These are phyloP conservation scores for Trichomonas gallinae DNA, from an alignment of 208 protist species.

Conservation along the genomic window DNA sequence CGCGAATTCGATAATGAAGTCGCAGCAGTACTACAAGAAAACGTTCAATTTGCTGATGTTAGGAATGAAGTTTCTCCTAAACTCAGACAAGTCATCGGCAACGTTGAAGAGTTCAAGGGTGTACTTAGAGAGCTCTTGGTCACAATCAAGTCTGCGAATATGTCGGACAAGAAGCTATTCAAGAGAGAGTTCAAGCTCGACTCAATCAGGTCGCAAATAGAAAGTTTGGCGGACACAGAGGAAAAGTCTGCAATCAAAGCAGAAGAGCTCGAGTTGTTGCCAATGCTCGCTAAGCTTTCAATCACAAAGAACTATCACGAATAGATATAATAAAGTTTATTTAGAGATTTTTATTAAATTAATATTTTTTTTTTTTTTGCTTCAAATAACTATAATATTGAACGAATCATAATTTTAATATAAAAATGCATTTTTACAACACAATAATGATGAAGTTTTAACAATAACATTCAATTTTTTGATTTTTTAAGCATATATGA, in stretches of 20 bases:
- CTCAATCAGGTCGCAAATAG: neutral
- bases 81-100: neutral
- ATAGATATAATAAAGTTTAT: no score
- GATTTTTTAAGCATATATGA: no score
- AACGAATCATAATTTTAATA: no score
- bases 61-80: neutral
- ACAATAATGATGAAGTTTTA: no score
- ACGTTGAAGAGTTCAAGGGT: neutral
- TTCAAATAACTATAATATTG: no score
- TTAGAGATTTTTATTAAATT: no score
- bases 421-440: no score
- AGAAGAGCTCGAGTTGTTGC: neutral
- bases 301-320: neutral
- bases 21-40: neutral
- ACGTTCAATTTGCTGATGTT: neutral
- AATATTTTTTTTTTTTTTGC: no score
- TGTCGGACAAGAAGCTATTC: neutral
- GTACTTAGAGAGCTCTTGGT: neutral
- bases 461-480: no score
- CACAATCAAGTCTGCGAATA: neutral
- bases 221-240: neutral
- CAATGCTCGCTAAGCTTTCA: neutral
- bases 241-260: neutral
- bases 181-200: neutral
- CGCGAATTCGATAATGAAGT: neutral